phyloP scores from a whole-genome alignment of 495 filamentous ascomycete species.

The Xylaria longipes region DNA sequence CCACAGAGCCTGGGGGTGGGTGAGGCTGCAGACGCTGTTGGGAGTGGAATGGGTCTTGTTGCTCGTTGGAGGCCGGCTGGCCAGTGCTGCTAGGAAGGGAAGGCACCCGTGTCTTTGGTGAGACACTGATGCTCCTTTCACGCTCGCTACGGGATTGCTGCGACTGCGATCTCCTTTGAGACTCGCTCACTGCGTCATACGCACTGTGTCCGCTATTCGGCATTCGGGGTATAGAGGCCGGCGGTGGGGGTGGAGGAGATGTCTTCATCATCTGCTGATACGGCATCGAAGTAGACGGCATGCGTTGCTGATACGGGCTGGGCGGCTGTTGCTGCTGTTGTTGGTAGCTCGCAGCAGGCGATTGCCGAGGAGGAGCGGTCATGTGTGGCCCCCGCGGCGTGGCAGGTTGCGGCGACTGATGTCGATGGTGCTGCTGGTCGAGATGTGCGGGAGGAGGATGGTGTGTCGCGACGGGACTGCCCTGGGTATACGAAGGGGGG shows the following conservation, averaged over 20 bases:
- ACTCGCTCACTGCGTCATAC: conserved; percentile 48
- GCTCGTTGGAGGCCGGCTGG: conserved; percentile 49
- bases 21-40: conserved; percentile 41
- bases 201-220: conserved; percentile 51
- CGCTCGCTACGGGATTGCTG: conserved; percentile 58
- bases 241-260: conserved; percentile 43
- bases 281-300: conserved; percentile 44
- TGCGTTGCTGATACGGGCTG: conserved; percentile 61
- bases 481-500: conserved; percentile 54
- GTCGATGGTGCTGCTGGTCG: conserved; percentile 51
- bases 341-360: conserved; percentile 41
- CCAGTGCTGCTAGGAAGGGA: conserved; percentile 56
- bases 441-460: conserved; percentile 50
- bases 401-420: conserved; percentile 58
- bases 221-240: conserved; percentile 54
- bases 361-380: conserved; percentile 48
- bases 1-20: conserved; percentile 23
- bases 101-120: conserved; percentile 66
- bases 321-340: conserved; percentile 45
- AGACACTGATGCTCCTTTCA: conserved; percentile 67
- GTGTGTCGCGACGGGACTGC: conserved; percentile 58
- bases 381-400: conserved; percentile 62
- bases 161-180: conserved; percentile 45
- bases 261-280: conserved; percentile 42
- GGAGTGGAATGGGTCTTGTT: conserved; percentile 44